Conservation (phyloP, 805 yeast genomes). For the Barnettozyma vustinii region DNA sequence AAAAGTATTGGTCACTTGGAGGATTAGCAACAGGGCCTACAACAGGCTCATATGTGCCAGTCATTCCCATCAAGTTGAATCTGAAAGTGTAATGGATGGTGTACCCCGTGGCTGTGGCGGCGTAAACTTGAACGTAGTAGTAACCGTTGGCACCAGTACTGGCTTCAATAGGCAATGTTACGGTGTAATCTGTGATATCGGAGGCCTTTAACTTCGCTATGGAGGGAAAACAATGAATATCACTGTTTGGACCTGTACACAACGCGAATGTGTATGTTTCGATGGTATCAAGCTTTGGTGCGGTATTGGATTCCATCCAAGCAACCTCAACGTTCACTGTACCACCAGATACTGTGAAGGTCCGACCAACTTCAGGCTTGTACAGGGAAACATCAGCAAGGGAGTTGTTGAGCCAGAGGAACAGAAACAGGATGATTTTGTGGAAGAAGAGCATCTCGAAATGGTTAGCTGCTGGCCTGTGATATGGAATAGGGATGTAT, state of each 20-base stretch:
- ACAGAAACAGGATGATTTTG: not conserved
- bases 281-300: conserved; percentile 42
- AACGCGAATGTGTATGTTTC: conserved; percentile 45
- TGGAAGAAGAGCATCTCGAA: not conserved
- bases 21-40: conserved; percentile 42
- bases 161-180: conserved; percentile 40
- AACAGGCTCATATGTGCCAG: conserved; percentile 48
- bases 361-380: conserved; percentile 18
- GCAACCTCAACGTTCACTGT: conserved; percentile 25
- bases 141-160: conserved; percentile 54
- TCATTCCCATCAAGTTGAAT: conserved; percentile 64
- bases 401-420: not conserved
- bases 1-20: conserved; percentile 36
- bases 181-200: conserved; percentile 27
- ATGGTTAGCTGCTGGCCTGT: not conserved
- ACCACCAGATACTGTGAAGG: conserved; percentile 23
- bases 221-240: conserved; percentile 36
- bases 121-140: conserved; percentile 67
- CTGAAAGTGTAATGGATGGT: conserved; percentile 66
- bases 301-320: conserved; percentile 56
- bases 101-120: conserved; percentile 35
- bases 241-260: conserved; percentile 61
- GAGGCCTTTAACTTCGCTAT: conserved; percentile 28
- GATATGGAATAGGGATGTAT: too few relatives aligned
- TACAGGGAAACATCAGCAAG: conserved; percentile 26